Base-by-base conservation (phyloP, 768 basidiomycete species). In the Lyophyllum shimeji region DNA sequence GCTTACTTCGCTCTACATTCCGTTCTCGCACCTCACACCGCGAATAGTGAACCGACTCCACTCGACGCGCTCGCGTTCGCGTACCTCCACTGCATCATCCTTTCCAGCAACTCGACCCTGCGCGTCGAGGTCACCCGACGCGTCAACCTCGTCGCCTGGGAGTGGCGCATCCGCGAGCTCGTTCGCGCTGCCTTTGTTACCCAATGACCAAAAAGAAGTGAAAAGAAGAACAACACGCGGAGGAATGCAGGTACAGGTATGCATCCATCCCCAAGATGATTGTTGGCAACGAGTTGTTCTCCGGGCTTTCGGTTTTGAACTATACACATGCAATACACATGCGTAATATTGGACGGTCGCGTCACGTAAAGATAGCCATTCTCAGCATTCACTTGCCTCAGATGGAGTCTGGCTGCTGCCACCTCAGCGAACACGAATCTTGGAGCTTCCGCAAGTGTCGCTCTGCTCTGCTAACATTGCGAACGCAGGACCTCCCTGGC, bases 21-120 rank as follows among this genome's bases (percentile, higher is more conserved):
- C 37, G 20, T 39, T 44, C 24, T 23, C 23, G 34, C 23, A 25
- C n/a, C 46, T 17, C 15, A 56, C 8, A 31, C 46, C 20, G 52
- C 25, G 21, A n/a, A 27, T 55, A 94, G 91, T 47, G 75, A 76
- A 23, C 88, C 92, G 20, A 94, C 92, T 1, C 80, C 87, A 0
- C 82, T 94, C 13, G 92, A 94, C 65, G 91, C 92, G 2, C 82
- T 93, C 43, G 75, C 82, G 6, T 94, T 93, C 65, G 91, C 92
- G 1, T 94, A 94, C 63, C 74, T 94, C 12, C 85, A 92, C 67
- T 77, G 75, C 52, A 77, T 91, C 21, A 71, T 90, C 6, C 73
- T 83, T 46, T 73, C 77, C 21, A 39, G 52, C 20, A 66, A 72
- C 56, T 71, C 75, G 37, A 52, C 59, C 20, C 71, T 84, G 20